Base-by-base conservation (phyloP, 1,284 basidiomycete genomes). In the Moniliophthora roreri region DNA sequence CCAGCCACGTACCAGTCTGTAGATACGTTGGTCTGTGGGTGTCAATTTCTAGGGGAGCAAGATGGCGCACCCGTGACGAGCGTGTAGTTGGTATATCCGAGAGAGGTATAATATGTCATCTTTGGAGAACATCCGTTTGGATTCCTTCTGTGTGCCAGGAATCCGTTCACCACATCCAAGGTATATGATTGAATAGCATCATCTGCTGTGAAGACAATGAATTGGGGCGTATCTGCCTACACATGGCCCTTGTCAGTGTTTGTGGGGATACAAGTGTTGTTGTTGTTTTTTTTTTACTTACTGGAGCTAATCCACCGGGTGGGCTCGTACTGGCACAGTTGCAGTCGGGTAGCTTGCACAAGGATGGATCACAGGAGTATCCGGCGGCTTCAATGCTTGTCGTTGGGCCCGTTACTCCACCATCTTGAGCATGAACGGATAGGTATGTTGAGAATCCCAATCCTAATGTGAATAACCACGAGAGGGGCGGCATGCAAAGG, bases 1-100 rank as follows among this genome's bases (percentile, higher is more conserved):
- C 91, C 90, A 7, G 85, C 85, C 39, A 92, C 88, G 66, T 76
- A 92, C 85, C 86, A 91, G 67, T 93, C 89, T 71, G 49, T 10
- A 53, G 23, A 47, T 16, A 21, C 13, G 52, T 41, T 20, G 34
- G 52, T 6, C 50, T 32, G 20, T 18, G 35, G 15, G n/a, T 21
- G 16, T 26, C 28, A 32, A 32, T 11, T 32, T 32, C 28, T 6
- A 32, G 7, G 28, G 11, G 28, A 32, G n/a, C n/a, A n/a, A n/a
- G n/a, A 32, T 32, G 26, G 6, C 11, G 21, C 42, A 75, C 75
- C 75, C n/a, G 90, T 93, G 45, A 93, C 87, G 58, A 87, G 76
- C 1, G 86, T 85, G 66, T 85, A 91, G 66, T 91, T 91, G 26
- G 90, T 92, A 68, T 85, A 92, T 58, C 80, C 80, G 49, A 91